Conservation (phyloP, 768 basidiomycete genomes). For the Kockovaella imperatae region DNA sequence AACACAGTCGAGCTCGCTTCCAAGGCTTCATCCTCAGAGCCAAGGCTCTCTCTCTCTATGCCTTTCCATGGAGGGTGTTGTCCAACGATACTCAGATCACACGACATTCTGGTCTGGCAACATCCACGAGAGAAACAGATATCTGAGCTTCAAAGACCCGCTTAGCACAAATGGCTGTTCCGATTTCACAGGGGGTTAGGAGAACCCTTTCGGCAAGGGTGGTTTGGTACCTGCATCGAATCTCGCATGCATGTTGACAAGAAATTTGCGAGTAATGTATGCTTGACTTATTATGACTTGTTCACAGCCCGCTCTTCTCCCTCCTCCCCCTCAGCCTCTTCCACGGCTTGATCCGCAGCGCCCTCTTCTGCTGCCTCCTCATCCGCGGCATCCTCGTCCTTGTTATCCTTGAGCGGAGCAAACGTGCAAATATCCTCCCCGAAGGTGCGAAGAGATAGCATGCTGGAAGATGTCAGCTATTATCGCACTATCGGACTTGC, state of each 20-base stretch:
- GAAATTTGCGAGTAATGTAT: background rate
- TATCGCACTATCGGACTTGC: conserved; percentile 46
- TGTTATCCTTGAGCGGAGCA: conserved; percentile 9
- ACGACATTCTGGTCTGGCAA: no score
- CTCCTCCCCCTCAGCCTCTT: conserved; percentile 12
- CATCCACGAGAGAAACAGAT: no score
- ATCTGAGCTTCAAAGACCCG: no score
- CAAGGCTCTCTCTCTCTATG: no score
- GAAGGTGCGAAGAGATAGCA: conserved; percentile 76
- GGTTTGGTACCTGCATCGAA: background rate
- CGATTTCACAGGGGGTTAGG: no score
- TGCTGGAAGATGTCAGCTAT: conserved; percentile 50
- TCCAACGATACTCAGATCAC: no score
- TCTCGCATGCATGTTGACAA: background rate
- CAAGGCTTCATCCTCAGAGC: no score
- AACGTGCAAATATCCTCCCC: conserved; percentile 64
- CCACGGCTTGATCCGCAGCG: conserved; percentile 13
- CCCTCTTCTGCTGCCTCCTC: conserved; percentile 5
- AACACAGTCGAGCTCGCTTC: background rate
- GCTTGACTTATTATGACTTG: background rate
- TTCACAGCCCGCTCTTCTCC: conserved; percentile 23
- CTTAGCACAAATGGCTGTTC: no score
- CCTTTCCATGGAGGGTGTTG: no score
- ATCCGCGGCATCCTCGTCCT: background rate
- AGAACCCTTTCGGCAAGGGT: no score